phyloP scores from a whole-genome alignment of 2,329 filamentous ascomycete genomes.

The Hypocreales sp. region DNA sequence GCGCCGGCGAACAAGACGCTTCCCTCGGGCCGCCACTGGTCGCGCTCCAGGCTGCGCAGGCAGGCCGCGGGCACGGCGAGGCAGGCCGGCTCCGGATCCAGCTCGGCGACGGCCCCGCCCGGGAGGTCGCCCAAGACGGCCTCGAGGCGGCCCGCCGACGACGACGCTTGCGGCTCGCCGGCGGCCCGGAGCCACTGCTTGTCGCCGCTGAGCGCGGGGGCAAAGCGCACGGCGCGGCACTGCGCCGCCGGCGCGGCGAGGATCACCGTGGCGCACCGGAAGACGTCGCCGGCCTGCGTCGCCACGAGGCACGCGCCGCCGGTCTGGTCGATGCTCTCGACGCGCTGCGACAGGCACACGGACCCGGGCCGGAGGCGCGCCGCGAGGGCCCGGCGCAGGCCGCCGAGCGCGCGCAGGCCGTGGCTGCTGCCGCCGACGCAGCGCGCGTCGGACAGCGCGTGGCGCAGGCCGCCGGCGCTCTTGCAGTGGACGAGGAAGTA shows the following conservation, averaged over 20 bases:
- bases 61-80: conserved; percentile 4
- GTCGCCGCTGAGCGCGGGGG: conserved; percentile 6
- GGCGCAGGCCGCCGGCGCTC: conserved; percentile 7
- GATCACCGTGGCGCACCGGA: conserved; percentile 6
- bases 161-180: conserved; percentile 3
- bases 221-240: conserved; percentile 5
- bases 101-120: conserved; percentile 3
- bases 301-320: conserved; percentile 5
- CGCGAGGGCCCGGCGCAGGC: conserved; percentile 5
- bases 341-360: conserved; percentile 5
- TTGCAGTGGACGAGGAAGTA: conserved; percentile 10
- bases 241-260: conserved; percentile 5
- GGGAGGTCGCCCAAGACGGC: conserved; percentile 5
- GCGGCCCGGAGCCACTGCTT: conserved; percentile 6
- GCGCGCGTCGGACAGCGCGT: conserved; percentile 1
- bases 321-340: conserved; percentile 7
- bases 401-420: conserved; percentile 2
- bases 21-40: conserved; percentile 8
- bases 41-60: conserved; percentile 3
- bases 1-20: conserved; percentile 8
- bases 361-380: conserved; percentile 5
- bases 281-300: conserved; percentile 5
- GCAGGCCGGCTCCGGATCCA: conserved; percentile 3
- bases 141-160: conserved; percentile 5
- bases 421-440: conserved; percentile 1